Conservation (phyloP, 495 filamentous ascomycete species). For the Staphylotrichum tortipilum region DNA sequence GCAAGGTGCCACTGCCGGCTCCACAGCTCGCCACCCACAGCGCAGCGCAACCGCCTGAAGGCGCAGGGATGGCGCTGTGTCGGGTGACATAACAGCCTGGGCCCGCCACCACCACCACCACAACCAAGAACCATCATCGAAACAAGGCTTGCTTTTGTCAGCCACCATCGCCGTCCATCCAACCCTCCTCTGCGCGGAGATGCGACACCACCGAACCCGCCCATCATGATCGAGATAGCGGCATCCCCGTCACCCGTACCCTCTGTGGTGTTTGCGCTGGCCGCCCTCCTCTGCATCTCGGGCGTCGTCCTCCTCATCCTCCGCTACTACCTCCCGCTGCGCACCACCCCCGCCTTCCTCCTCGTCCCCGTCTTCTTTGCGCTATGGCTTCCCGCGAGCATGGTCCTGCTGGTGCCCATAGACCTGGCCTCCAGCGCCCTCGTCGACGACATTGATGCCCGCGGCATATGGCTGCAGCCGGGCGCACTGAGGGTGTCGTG, state of each 20-base stretch:
- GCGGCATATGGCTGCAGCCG: conserved; percentile 57
- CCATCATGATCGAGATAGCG: conserved; percentile 18
- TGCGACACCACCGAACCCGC: conserved; percentile 7
- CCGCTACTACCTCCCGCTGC: conserved; percentile 80
- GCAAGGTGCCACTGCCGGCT: too few relatives aligned
- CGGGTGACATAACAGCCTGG: too few relatives aligned
- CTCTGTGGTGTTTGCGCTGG: conserved; percentile 54
- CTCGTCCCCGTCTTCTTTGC: conserved; percentile 87
- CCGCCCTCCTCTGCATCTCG: conserved; percentile 64
- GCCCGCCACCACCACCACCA: too few relatives aligned
- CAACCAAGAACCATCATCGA: too few relatives aligned
- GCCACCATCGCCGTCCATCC: not conserved
- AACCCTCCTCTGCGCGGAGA: not conserved
- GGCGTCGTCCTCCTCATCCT: conserved; percentile 70
- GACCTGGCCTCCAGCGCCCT: conserved; percentile 82
- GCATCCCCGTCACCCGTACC: conserved; percentile 18
- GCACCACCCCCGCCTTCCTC: conserved; percentile 84
- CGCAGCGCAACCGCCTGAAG: too few relatives aligned
- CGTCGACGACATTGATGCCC: conserved; percentile 54
- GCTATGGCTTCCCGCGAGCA: conserved; percentile 82
- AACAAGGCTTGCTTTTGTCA: too few relatives aligned
- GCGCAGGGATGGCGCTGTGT: too few relatives aligned
- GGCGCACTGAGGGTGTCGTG: conserved; percentile 70
- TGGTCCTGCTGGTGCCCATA: conserved; percentile 91
- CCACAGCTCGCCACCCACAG: too few relatives aligned